These are phyloP conservation scores for Melaleuca quinquenervia DNA, from an alignment of 345 rosid species.

Conservation along the genomic window DNA sequence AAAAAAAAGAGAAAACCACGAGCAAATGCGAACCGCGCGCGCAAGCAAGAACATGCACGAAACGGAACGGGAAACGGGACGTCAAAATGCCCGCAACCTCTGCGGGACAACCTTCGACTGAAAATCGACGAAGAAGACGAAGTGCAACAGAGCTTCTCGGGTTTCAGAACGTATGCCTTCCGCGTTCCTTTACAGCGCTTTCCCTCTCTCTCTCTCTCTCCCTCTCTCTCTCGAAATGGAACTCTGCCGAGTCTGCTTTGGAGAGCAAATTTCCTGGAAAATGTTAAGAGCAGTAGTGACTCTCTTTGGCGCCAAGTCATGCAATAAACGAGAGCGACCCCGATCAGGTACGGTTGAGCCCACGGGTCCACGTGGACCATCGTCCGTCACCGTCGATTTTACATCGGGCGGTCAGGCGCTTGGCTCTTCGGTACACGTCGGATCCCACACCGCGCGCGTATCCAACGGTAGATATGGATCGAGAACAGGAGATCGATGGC, in stretches of 20 bases:
- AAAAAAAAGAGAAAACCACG: not conserved
- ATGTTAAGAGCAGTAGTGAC: not conserved
- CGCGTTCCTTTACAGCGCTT: not conserved
- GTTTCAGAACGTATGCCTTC: not conserved
- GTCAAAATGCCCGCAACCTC: not conserved
- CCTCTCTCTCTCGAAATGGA: not conserved
- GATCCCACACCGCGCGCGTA: not conserved
- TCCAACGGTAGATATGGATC: not conserved
- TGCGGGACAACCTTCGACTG: not conserved
- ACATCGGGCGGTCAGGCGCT: not conserved
- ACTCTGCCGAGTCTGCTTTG: not conserved
- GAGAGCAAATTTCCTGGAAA: not conserved
- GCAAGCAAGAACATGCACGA: not conserved
- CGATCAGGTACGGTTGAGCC: not conserved
- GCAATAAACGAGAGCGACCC: too few relatives aligned
- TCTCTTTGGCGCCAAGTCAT: not conserved
- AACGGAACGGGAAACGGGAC: not conserved
- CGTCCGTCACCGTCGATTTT: not conserved
- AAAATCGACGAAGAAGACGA: not conserved
- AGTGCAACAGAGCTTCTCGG: not conserved
- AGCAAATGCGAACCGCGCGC: not conserved
- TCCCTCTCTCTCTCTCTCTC: not conserved
- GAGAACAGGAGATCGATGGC: not conserved
- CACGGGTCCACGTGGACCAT: not conserved
- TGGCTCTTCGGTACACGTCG: not conserved